phyloP scores from a whole-genome alignment of 2,329 filamentous ascomycete species.

The Colletotrichum magnum region DNA sequence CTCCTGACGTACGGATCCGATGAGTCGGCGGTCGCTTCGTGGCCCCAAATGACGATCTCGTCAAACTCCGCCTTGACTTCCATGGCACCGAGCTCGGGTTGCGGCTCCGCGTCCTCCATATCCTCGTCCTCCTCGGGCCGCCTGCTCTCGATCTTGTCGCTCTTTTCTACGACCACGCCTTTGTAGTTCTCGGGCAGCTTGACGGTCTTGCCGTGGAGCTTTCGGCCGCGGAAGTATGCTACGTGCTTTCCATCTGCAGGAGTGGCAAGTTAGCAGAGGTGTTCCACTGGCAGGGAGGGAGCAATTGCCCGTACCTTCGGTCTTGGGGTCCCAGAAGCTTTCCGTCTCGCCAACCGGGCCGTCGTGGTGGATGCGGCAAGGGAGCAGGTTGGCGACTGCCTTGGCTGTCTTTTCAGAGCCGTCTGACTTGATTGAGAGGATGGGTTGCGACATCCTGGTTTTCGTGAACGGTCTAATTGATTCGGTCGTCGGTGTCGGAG shows the following conservation, averaged over 20 bases:
- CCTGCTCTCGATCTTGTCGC: slow-evolving; percentile 50
- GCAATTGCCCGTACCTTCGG: slow-evolving; percentile 55
- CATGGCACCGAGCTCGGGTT: slow-evolving; percentile 66
- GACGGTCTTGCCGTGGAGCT: slow-evolving; percentile 77
- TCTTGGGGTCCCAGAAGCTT: slow-evolving; percentile 79
- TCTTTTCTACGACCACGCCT: slow-evolving; percentile 71
- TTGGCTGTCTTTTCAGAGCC: slow-evolving; percentile 46
- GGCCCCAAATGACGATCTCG: slow-evolving; percentile 85
- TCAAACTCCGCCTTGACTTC: slow-evolving; percentile 79
- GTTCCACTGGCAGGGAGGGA: background rate
- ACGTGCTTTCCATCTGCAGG: slow-evolving; percentile 64
- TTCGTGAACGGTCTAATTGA: background rate
- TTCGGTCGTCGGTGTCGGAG: background rate
- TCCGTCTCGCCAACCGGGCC: slow-evolving; percentile 76
- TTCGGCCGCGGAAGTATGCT: slow-evolving; percentile 84
- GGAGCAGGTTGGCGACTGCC: slow-evolving; percentile 79
- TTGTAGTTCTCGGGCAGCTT: slow-evolving; percentile 80
- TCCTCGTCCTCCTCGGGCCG: slow-evolving; percentile 55
- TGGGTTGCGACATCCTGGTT: slow-evolving; percentile 57
- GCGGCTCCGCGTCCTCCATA: slow-evolving; percentile 56
- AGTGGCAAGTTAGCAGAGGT: background rate
- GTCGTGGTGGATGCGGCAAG: slow-evolving; percentile 84
- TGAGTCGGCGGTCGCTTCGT: slow-evolving; percentile 76
- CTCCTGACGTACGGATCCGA: slow-evolving; percentile 81
- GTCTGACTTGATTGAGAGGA: slow-evolving; percentile 55